Evolutionary conservation across 331 rosid genomes (phyloP).

Genomic region (Telfairia occidentalis): DNA sequence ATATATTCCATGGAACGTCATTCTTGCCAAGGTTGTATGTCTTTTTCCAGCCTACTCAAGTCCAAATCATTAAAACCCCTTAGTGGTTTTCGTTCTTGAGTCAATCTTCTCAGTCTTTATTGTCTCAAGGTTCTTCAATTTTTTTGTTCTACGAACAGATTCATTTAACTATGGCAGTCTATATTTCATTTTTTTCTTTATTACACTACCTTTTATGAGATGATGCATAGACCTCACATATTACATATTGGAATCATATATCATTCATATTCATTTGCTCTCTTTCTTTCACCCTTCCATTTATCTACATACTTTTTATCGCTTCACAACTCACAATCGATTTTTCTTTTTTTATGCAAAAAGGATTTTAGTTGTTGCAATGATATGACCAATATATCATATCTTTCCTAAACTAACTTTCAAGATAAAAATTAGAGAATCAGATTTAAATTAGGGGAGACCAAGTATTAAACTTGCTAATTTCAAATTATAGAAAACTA

Average conservation of each 20-base stretch:
- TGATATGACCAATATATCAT: background rate
- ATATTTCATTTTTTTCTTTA: too few relatives aligned
- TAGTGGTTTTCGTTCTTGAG: too few relatives aligned
- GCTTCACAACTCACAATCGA: background rate
- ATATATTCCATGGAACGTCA: too few relatives aligned
- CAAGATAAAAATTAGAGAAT: background rate
- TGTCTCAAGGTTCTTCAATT: too few relatives aligned
- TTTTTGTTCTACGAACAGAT: too few relatives aligned
- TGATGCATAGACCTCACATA: background rate
- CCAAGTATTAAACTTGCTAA: background rate
- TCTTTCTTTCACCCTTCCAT: background rate
- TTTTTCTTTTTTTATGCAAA: background rate
- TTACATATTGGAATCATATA: conserved; percentile 2
- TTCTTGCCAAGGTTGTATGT: too few relatives aligned
- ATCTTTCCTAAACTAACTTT: background rate
- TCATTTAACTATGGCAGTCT: too few relatives aligned
- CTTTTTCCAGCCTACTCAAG: too few relatives aligned
- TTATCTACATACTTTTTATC: background rate
- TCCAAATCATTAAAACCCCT: too few relatives aligned
- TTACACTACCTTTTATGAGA: background rate
- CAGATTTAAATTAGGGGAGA: background rate
- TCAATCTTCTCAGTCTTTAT: too few relatives aligned
- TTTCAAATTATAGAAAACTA: too few relatives aligned
- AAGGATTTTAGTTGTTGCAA: background rate
- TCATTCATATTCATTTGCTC: background rate